These are phyloP conservation scores for Thelephora aurantiotincta DNA, from an alignment of 768 basidiomycete genomes.

Conservation along the genomic window DNA sequence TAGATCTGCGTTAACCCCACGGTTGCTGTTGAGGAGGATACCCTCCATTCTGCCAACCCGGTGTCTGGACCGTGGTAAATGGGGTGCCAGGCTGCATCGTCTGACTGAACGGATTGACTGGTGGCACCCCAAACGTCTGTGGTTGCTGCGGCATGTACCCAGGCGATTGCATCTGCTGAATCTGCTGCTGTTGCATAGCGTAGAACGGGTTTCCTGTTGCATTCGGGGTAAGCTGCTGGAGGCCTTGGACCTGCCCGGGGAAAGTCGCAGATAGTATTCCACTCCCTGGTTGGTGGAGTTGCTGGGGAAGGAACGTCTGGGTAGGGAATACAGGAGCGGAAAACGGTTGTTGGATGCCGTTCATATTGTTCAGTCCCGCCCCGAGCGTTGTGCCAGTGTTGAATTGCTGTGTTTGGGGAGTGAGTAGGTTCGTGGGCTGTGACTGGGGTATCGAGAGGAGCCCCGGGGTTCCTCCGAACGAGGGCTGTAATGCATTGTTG, in stretches of 20 bases:
- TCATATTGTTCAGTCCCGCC: constrained; percentile 1
- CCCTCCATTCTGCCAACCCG: neutral
- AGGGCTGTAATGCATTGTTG: no score
- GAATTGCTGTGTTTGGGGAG: neutral
- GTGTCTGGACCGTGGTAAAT: no score
- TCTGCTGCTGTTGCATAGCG: constrained; percentile 1
- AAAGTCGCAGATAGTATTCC: no score
- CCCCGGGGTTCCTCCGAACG: no score
- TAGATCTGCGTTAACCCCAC: neutral
- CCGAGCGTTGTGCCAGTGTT: neutral
- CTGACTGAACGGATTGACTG: no score
- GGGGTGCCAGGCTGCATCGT: no score
- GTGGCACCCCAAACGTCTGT: neutral
- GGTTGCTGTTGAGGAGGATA: neutral
- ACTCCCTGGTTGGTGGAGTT: no score
- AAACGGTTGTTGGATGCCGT: constrained; percentile 6
- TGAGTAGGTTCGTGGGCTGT: constrained; percentile 6
- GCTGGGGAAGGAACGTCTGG: no score
- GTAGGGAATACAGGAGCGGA: neutral
- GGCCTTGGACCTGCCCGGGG: no score
- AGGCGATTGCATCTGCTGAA: constrained; percentile 5
- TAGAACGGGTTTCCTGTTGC: no score
- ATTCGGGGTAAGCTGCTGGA: no score
- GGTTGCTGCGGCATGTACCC: neutral
- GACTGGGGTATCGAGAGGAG: neutral